phyloP scores from a whole-genome alignment of 2,329 filamentous ascomycete species.

The Ophiocordyceps polyrhachis-furcata region DNA sequence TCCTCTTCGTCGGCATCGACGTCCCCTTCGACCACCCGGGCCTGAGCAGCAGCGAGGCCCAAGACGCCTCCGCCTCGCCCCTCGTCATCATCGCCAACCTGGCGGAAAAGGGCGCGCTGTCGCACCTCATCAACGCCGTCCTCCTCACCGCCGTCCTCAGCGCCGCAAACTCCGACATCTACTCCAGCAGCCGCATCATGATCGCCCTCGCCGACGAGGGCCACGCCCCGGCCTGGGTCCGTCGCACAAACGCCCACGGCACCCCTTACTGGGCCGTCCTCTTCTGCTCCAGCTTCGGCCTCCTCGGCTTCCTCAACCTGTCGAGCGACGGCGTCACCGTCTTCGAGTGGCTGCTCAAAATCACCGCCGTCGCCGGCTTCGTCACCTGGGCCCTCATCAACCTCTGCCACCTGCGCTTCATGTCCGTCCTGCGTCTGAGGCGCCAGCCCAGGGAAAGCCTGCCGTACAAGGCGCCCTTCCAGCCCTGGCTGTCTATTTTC shows the following conservation, averaged over 20 bases:
- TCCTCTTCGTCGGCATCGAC: constrained; percentile 55
- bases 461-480: constrained; percentile 40
- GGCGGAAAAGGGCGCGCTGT: constrained; percentile 44
- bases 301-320: constrained; percentile 50
- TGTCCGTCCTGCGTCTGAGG: constrained; percentile 37
- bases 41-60: constrained; percentile 28
- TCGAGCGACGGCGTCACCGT: constrained; percentile 37
- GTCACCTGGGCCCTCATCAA: constrained; percentile 50
- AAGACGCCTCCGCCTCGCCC: constrained; percentile 45
- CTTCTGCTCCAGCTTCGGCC: constrained; percentile 33
- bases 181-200: constrained; percentile 51
- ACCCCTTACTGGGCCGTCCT: constrained; percentile 45
- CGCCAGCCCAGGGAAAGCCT: constrained; percentile 35
- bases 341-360: constrained; percentile 21
- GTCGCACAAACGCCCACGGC: constrained; percentile 38
- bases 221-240: constrained; percentile 41
- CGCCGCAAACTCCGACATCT: constrained; percentile 61
- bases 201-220: constrained; percentile 46
- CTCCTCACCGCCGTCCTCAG: constrained; percentile 63
- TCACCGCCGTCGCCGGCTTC: background rate
- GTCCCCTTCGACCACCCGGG: constrained; percentile 41
- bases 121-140: constrained; percentile 58
- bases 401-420: constrained; percentile 45
- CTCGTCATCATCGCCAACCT: constrained; percentile 41
- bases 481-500: constrained; percentile 47